Base-by-base conservation (phyloP, 441 rosid genomes). In the Brassica balearica region DNA sequence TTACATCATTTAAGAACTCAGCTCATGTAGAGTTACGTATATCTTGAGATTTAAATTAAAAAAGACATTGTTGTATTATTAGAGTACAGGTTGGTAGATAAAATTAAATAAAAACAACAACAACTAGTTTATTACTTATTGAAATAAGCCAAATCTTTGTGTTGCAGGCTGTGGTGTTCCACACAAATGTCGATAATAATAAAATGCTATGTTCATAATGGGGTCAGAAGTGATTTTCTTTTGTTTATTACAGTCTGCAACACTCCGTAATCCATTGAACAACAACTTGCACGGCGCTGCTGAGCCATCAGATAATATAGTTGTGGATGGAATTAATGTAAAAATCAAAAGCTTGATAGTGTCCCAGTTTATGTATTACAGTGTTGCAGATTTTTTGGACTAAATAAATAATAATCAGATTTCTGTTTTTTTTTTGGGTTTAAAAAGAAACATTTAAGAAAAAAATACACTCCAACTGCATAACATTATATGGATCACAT, bases 1-100 rank as follows among this genome's bases (percentile, higher is more conserved):
- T 70, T 80, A 46, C 76, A 75, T 70, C 76, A 75, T 75, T 75
- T 65, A 70, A 74, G 79, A 80, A 70, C 59, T 48, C n/a, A 70
- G 80, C 80, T 80, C 63, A 58, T 80, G 71, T 80, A 80, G 65
- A 71, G 76, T 29, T 55, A 69, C 55, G 75, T 80, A 38, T 64
- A 32, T 56, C 80, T 66, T 61, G 8, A 55, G 27, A 56, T 56
- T 56, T 19, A 19, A 56, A 19, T 19, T 48, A 48, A 48, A 48
- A 11, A 46, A 38, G 38, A 46, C 53, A 46, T 12, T 48, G 56
- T n/a, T 34, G 38, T 34, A 48, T 48, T 48, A 48, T 48, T 48
- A n/a, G 56, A 48, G 56, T 48, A 48, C 56, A 48, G 56, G 56
- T 48, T 48, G 56, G 56, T 48, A n/a, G 5, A 48, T 3, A n/a